Base-by-base conservation (phyloP, 2,329 filamentous ascomycete species). In the Hypoxylon sp. region DNA sequence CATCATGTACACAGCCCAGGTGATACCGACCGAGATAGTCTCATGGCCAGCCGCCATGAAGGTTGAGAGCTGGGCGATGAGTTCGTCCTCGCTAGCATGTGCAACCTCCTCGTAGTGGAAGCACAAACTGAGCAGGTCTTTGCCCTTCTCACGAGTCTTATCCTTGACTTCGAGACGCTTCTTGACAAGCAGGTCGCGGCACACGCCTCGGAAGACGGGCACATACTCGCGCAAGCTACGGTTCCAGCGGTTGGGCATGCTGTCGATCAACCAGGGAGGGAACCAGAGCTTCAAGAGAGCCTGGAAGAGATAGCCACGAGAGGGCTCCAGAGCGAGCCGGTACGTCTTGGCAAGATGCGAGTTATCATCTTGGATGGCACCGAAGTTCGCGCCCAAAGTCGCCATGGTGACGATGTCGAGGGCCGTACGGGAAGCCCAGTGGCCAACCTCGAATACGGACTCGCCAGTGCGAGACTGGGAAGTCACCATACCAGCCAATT, bases 11-110 rank as follows among this genome's bases (percentile, higher is more conserved):
- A 69, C 48, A 12, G 47, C 48, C 67, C 67, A 69, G 54, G 67
- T 69, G 27, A 69, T 62, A 8, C 58, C 67, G 29, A 69, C 67
- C 1, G 48, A 54, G 19, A 68, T 67, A 5, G 68, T 68, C 43
- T 70, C 68, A 56, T 70, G 68, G 11, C 68, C 68, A 30, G 68
- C 68, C 3, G 65, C 65, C 21, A 70, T 57, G 56, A 70, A 68
- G 6, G 58, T 63, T 45, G 65, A 65, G 30, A 63, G 54, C 34
- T 70, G 68, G 16, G 63, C 67, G n/a, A 68, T 57, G 3, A 70
- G 68, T 34, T 69, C 61, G 27, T 65, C 55, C 9, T 68, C 62
- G 45, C 34, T 39, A 14, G 51, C 52, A 29, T 62, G 56, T 12
- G 39, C 52, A 9, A 58, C 57, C 19, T 55, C 53, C 32, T 61